A percentile compares a stretch with the other conserved stretches of the same genome.
Conservation (phyloP, 768 basidiomycete species). For the Coprinellus micaceus region DNA sequence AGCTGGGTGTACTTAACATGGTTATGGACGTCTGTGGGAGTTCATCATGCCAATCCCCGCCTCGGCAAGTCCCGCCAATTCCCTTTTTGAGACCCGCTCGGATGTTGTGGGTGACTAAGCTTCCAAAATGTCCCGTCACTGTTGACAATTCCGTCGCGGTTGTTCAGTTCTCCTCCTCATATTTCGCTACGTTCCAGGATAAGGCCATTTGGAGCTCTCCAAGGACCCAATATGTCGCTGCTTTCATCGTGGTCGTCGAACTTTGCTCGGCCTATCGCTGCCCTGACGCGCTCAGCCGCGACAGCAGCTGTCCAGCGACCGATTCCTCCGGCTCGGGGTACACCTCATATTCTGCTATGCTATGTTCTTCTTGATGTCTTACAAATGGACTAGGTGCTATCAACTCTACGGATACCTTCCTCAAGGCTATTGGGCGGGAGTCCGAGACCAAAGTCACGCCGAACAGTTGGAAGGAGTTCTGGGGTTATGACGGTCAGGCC, state of each 20-base stretch:
- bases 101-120: too few relatives aligned
- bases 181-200: background rate
- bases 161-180: background rate
- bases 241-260: background rate
- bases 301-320: conserved; percentile 11
- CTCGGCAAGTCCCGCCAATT: too few relatives aligned
- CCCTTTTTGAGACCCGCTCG: too few relatives aligned
- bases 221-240: background rate
- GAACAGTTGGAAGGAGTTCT: conserved; percentile 72
- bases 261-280: background rate
- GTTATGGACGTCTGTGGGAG: too few relatives aligned
- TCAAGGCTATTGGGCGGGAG: conserved; percentile 70
- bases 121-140: too few relatives aligned
- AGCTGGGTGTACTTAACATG: too few relatives aligned
- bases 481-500: conserved; percentile 53
- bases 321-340: conserved; percentile 37
- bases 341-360: conserved; percentile 10
- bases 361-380: conserved; percentile 2
- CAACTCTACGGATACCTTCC: conserved; percentile 56
- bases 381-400: conserved; percentile 40
- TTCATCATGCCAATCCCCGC: too few relatives aligned
- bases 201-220: background rate
- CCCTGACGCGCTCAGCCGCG: background rate
- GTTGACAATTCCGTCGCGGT: too few relatives aligned
- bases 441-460: conserved; percentile 60